Percentiles rank a stretch among this genome's conserved stretches.
Evolutionary conservation across 2,329 filamentous ascomycete genomes (phyloP).

Genomic region (Furcasterigmium furcatum): DNA sequence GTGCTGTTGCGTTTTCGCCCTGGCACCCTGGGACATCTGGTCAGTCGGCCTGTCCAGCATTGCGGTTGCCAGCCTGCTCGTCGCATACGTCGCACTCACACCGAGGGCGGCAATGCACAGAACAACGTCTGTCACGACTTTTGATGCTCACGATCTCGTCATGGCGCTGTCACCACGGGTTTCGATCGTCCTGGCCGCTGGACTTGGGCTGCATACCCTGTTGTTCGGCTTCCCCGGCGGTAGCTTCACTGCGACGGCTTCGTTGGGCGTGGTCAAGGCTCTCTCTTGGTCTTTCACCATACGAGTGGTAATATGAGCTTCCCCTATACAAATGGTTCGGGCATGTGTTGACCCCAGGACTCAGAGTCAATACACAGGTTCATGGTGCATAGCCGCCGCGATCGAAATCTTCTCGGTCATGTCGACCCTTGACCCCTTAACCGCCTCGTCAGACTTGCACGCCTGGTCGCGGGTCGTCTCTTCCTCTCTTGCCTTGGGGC

Average conservation of each 20-base stretch:
- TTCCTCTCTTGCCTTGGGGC: slow-evolving; percentile 25
- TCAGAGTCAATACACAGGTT: slow-evolving; percentile 22
- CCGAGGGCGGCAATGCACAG: slow-evolving; percentile 16
- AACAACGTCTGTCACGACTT: neutral
- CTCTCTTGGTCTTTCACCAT: slow-evolving; percentile 30
- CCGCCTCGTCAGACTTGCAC: slow-evolving; percentile 18
- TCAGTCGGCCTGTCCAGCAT: slow-evolving; percentile 19
- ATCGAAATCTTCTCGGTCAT: slow-evolving; percentile 28
- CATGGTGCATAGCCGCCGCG: slow-evolving; percentile 24
- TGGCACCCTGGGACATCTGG: slow-evolving; percentile 25
- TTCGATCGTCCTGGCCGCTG: slow-evolving; percentile 9
- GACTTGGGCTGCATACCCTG: slow-evolving; percentile 13
- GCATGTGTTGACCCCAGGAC: too few relatives aligned
- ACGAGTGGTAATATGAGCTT: slow-evolving; percentile 22
- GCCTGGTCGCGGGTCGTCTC: slow-evolving; percentile 20
- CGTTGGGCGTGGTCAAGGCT: slow-evolving; percentile 24
- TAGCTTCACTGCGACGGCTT: slow-evolving; percentile 10
- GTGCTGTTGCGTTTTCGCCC: slow-evolving; percentile 1
- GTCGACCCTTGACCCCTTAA: slow-evolving; percentile 21
- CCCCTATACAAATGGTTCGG: too few relatives aligned
- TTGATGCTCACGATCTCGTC: too few relatives aligned
- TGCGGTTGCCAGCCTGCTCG: slow-evolving; percentile 21
- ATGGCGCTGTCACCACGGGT: slow-evolving; percentile 20
- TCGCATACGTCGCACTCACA: slow-evolving; percentile 23
- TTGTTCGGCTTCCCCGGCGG: slow-evolving; percentile 18